Evolutionary conservation across 2,329 filamentous ascomycete genomes (phyloP), one percentile per base, ranked within the genome.

Genomic region (Paraphaeosphaeria sporulosa): DNA sequence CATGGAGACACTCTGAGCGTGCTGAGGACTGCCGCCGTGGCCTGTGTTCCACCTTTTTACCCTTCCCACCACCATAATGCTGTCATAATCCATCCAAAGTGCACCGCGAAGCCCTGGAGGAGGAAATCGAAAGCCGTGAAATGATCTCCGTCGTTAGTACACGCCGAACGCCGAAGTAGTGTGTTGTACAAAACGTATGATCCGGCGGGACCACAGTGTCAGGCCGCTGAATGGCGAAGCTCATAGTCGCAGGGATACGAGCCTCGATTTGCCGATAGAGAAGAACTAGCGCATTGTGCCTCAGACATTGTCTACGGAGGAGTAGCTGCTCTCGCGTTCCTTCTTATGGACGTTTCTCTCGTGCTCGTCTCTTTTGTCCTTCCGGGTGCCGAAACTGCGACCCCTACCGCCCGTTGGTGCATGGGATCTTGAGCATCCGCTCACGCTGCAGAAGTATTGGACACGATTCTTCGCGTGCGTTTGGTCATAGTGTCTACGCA

Each of bases 401-500:
- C 72, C 70, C 30, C 67, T 67, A 0, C 65, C 68, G 7, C 67
- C 62, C 0, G 43, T 52, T 2, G 63, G 63, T 1, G 50, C 56
- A 12, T 48, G 62, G 3, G 69, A 71, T 6, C 73, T 65, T 0
- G 34, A 12, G 21, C 59, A 60, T 25, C 58, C 58, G 5, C 8
- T 36, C 9, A 40, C 21, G 0, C 65, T 55, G 32, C 74, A 76
- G 34, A 68, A 76, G 46, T 67, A 72, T 32, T 72, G 65, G 0
- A 59, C 43, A 4, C 63, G 50, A 1, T 55, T 53, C 0, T 47
- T 36, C 0, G 59, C 63, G 48, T 77, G 74, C 0, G 56, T 40
- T 19, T 71, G 69, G 0, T 63, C 63, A 23, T 69, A 61, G 43
- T 77, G 74, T 1, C 74, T 66, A 5, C 71, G 67, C 21, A 77